Evolutionary conservation across 2,329 filamentous ascomycete genomes (phyloP).

Genomic region (Hymenoscyphus linearis): DNA sequence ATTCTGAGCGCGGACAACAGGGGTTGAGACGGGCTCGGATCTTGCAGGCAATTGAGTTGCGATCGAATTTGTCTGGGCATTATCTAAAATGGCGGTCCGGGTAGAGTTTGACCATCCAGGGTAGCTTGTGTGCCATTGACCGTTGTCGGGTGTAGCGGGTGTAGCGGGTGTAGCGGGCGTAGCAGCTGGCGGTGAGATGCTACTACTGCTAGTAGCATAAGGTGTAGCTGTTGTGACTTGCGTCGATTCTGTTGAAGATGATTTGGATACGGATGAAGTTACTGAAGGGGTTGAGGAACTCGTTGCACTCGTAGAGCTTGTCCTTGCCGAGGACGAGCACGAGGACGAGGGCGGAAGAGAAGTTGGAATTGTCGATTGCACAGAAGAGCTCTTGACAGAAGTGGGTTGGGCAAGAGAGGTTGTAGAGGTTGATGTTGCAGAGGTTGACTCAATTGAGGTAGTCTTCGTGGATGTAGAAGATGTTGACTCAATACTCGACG

Average conservation of each 20-base stretch:
- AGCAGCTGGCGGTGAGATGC: background rate
- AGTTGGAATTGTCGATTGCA: background rate
- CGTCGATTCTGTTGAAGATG: background rate
- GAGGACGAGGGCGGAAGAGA: background rate
- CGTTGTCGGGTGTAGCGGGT: conserved; percentile 23
- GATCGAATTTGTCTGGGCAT: background rate
- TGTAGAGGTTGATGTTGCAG: background rate
- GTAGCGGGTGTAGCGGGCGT: background rate
- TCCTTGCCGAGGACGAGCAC: background rate
- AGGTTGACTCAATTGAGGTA: background rate
- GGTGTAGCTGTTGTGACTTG: background rate
- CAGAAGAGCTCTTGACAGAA: background rate
- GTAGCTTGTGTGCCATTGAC: conserved; percentile 31
- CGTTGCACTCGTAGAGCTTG: background rate
- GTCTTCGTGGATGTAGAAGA: conserved; percentile 3
- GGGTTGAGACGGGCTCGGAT: background rate
- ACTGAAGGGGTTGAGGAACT: background rate
- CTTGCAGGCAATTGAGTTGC: background rate
- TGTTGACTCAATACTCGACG: conserved; percentile 3
- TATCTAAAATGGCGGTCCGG: background rate
- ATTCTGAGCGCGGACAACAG: background rate
- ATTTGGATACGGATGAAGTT: background rate
- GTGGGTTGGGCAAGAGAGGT: background rate
- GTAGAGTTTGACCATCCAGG: conserved; percentile 27
- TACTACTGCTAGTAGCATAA: background rate